Conservation (phyloP, 2,329 filamentous ascomycete species). For the Clonostachys chloroleuca region DNA sequence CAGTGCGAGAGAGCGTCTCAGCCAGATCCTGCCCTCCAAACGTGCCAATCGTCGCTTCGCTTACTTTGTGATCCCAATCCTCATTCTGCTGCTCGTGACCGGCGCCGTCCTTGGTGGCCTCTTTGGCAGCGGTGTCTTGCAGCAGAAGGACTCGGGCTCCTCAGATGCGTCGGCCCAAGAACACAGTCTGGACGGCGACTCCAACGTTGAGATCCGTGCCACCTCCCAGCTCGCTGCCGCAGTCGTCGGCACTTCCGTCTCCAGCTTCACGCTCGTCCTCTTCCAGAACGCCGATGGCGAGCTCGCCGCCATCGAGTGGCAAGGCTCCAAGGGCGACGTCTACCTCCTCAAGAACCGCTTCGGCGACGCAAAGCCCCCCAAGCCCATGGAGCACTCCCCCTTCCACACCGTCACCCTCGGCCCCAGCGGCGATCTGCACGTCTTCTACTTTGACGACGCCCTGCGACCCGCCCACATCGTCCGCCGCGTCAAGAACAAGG, state of each 20-base stretch:
- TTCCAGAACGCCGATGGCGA: not conserved
- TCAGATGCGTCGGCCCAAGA: too few relatives aligned
- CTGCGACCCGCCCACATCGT: not conserved
- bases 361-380: not conserved
- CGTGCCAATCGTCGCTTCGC: not conserved
- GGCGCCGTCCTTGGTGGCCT: constrained; percentile 1
- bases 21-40: too few relatives aligned
- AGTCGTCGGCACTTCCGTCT: not conserved
- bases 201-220: not conserved
- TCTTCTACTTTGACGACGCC: constrained; percentile 1
- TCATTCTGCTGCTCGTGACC: not conserved
- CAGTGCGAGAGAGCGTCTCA: too few relatives aligned
- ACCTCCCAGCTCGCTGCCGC: not conserved
- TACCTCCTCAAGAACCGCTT: not conserved
- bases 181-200: not conserved
- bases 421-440: not conserved
- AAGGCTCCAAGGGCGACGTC: not conserved
- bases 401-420: not conserved
- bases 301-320: constrained; percentile 1
- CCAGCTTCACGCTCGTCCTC: constrained; percentile 1
- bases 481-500: not conserved
- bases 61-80: not conserved
- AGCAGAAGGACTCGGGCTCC: not conserved
- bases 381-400: not conserved
- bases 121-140: not conserved